Evolutionary conservation across 1,284 basidiomycete species (phyloP), one percentile per base, ranked within the genome.

Genomic region (Ustilago shanxiensis): DNA sequence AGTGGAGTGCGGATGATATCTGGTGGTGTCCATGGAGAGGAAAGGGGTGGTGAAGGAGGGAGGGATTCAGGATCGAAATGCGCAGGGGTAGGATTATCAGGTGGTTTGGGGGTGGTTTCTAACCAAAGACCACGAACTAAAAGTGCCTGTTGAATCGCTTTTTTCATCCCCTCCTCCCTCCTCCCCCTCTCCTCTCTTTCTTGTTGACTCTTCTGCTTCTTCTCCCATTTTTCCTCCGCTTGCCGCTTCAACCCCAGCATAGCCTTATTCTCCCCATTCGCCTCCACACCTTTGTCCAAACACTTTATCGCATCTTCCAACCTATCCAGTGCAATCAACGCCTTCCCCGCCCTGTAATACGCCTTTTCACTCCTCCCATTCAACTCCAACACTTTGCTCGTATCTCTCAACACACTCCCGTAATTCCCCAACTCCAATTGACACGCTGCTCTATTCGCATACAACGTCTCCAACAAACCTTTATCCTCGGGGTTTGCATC

Each of bases 381-480:
- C 28, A 65, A 11, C 31, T 31, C 55, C 18, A 69, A 45, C 28
- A 64, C 64, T 10, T 28, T 45, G 31, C 56, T 67, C 29, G 55
- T 77, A 51, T 75, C 73, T 13, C 54, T 31, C 44, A 50, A 52
- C 47, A 31, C 49, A 22, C 31, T 31, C 0, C 62, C 72, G 47
- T 58, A 79, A 52, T 86, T 79, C 93, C 94, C 88, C 33, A 97
- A 89, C 83, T 95, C 93, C 9, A 98, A 88, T 84, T 98, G 95
- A 74, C 93, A 95, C 3, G 95, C 95, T 1, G 96, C 95, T 44
- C 95, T 90, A 87, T 99, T 99, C 9, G 75, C 66, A n/a, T 70
- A 60, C 8, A 84, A 35, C 10, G 74, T 75, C 83, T 92, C 92
- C 56, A 93, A 87, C 22, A 99, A 88, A 3, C 84, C 79, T 11